phyloP scores from a whole-genome alignment of 2,329 filamentous ascomycete species.

The Fusarium euwallaceae region DNA sequence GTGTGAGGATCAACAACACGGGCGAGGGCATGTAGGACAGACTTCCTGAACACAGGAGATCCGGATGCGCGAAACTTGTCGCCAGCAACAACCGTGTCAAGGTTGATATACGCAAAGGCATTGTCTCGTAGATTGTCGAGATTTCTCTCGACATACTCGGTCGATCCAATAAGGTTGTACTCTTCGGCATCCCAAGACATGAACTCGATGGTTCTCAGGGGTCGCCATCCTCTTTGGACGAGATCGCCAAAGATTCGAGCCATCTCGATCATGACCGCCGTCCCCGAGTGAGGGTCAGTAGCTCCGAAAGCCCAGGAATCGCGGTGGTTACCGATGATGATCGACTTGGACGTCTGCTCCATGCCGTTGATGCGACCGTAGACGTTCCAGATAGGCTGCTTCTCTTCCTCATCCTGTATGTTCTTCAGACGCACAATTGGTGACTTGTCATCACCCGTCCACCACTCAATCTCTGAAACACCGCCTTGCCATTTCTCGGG shows the following conservation, averaged over 20 bases:
- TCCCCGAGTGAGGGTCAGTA: conserved; percentile 87
- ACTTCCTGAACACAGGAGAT: conserved; percentile 82
- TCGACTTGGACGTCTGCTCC: conserved; percentile 84
- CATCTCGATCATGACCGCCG: conserved; percentile 91
- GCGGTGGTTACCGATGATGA: conserved; percentile 93
- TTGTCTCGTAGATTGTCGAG: conserved; percentile 78
- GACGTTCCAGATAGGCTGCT: conserved; percentile 93
- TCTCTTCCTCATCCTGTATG: conserved; percentile 83
- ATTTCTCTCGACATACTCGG: conserved; percentile 92
- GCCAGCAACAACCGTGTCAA: conserved; percentile 86
- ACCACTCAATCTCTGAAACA: conserved; percentile 85
- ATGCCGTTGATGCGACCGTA: conserved; percentile 86
- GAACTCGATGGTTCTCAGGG: conserved; percentile 94
- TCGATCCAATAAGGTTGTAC: conserved; percentile 94
- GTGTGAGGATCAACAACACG: conserved; percentile 79
- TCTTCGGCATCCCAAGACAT: conserved; percentile 96
- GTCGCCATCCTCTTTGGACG: conserved; percentile 83
- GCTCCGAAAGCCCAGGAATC: conserved; percentile 94
- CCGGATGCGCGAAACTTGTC: conserved; percentile 81
- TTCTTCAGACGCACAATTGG: conserved; percentile 87
- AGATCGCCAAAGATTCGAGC: conserved; percentile 87
- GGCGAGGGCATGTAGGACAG: conserved; percentile 79
- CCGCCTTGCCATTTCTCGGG: conserved; percentile 81
- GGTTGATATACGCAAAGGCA: conserved; percentile 90
- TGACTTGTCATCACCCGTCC: conserved; percentile 81